These are phyloP conservation scores for Cucumis hystrix DNA, from an alignment of 306 rosid genomes.

Conservation along the genomic window DNA sequence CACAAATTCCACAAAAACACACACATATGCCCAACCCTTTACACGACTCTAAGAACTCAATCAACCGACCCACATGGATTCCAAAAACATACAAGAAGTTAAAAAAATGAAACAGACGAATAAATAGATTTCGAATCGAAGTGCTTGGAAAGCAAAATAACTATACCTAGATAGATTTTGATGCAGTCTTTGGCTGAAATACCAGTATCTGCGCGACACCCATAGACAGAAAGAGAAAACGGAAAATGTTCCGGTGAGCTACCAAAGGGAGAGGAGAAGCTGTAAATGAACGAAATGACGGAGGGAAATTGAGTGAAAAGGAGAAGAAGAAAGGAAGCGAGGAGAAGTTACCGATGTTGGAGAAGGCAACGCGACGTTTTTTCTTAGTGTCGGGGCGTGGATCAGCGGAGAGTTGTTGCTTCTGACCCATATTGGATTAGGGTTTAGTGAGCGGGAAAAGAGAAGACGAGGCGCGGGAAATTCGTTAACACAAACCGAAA, in stretches of 20 bases:
- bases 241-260: not conserved
- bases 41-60: not conserved
- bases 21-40: too few relatives aligned
- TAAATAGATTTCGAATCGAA: not conserved
- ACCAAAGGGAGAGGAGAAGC: not conserved
- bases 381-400: slow-evolving; percentile 35
- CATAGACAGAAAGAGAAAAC: not conserved
- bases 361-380: slow-evolving; percentile 68
- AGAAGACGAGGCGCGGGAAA: slow-evolving; percentile 53
- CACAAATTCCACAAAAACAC: too few relatives aligned
- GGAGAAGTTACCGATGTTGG: slow-evolving; percentile 20
- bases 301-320: not conserved
- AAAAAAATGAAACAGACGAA: not conserved
- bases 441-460: slow-evolving; percentile 57
- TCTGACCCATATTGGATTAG: slow-evolving; percentile 69
- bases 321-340: not conserved
- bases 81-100: not conserved
- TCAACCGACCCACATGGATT: too few relatives aligned
- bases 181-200: slow-evolving; percentile 77
- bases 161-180: slow-evolving; percentile 60
- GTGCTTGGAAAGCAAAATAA: not conserved
- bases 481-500: not conserved
- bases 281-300: not conserved
- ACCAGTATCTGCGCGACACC: slow-evolving; percentile 41
- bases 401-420: slow-evolving; percentile 30